Evolutionary conservation across 805 yeast genomes (phyloP), one percentile per base, ranked within the genome.

Genomic region (Yamadazyma paraphyllophila): DNA sequence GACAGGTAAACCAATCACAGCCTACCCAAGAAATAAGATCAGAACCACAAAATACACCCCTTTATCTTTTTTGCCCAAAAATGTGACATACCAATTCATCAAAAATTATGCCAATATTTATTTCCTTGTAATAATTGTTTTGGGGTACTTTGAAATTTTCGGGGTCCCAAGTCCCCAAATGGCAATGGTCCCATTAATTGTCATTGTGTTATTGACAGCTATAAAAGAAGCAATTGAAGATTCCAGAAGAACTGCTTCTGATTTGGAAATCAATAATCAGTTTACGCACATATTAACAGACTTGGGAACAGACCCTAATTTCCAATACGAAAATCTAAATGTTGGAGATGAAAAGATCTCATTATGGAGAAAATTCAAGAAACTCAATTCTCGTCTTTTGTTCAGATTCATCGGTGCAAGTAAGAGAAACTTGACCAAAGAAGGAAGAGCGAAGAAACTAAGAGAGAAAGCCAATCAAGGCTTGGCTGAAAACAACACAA

Each of bases 41-140:
- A 81, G 97, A 70, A 90, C 98, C 0, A 89, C 99, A 2, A 92
- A 89, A 69, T 92, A 92, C 65, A 92, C 97, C 2, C 97, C 98
- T 5, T 61, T 94, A 38, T 73, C 89, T 7, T 92, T 92, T 59
- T 53, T 94, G 26, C 98, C 98, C 2, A 90, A 90, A 63, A 90
- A 92, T 66, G 63, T 92, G 39, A 64, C 68, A 38, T 76, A 78
- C 52, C 98, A 94, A 69, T 91, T 91, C 65, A 44, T 61, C 11
- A 81, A 78, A 54, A 92, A 91, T 63, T 80, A 91, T 51, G 99
- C 99, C 36, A 92, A 92, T 66, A 71, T 88, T 41, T 92, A 90
- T 70, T 92, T 92, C 76, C 69, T 92, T 56, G 69, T 82, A 30
- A 72, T 88, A 67, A 84, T 84, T 58, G 83, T 92, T 52, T 67